Evolutionary conservation across 306 rosid species (phyloP).

Genomic region (Prunus padus): DNA sequence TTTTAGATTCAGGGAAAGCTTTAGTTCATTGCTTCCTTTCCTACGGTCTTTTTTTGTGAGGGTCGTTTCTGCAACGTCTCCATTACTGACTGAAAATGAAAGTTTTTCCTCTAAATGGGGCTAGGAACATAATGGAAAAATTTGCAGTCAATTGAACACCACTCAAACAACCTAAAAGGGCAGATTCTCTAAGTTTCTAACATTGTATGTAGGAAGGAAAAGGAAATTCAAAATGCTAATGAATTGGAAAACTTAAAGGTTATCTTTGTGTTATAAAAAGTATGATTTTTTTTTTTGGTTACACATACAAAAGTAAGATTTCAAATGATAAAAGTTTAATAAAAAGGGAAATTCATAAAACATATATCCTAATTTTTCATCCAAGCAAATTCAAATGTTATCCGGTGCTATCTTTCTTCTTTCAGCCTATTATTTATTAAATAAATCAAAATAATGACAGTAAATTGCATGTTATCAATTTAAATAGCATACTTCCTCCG

Average conservation of each 20-base stretch:
- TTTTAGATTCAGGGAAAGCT: background rate
- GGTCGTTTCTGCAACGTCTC: background rate
- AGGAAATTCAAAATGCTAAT: background rate
- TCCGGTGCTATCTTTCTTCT: background rate
- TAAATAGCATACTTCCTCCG: slow-evolving; percentile 33
- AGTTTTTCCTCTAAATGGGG: background rate
- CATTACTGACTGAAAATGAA: background rate
- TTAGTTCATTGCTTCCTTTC: background rate
- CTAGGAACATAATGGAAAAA: background rate
- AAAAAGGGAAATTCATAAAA: background rate
- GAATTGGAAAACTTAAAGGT: background rate
- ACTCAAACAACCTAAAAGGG: background rate
- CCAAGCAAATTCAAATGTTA: background rate
- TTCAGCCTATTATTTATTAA: background rate
- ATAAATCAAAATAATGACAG: background rate
- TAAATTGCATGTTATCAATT: background rate
- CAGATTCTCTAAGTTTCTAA: background rate
- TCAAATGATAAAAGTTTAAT: background rate
- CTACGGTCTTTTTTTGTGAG: background rate
- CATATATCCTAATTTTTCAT: too few species aligned
- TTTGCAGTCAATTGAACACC: background rate
- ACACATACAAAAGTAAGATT: too few species aligned
- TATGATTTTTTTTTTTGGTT: background rate
- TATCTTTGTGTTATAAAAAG: background rate
- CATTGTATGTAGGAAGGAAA: background rate